phyloP scores from a whole-genome alignment of 1,139 yeast genomes.

The Scheffersomyces titani region DNA sequence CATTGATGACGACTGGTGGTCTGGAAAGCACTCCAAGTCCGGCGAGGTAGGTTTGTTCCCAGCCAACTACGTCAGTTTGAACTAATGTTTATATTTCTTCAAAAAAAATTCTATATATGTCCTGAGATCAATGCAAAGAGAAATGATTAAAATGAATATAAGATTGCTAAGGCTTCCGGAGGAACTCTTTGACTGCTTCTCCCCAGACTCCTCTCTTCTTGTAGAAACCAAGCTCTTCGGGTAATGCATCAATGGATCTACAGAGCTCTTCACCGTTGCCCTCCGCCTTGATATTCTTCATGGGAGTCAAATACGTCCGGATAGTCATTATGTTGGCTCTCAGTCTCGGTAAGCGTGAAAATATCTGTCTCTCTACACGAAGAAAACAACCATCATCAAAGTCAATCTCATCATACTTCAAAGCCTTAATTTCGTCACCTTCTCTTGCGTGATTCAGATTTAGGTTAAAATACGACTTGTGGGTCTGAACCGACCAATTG shows the following conservation, averaged over 20 bases:
- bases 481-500: conserved; percentile 47
- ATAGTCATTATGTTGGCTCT: conserved; percentile 43
- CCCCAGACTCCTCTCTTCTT: conserved; percentile 69
- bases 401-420: conserved; percentile 32
- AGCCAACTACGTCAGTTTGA: conserved; percentile 70
- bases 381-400: conserved; percentile 38
- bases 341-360: conserved; percentile 40
- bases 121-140: not conserved
- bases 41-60: conserved; percentile 91
- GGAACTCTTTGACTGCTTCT: conserved; percentile 53
- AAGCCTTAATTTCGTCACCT: conserved; percentile 26
- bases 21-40: conserved; percentile 62
- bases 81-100: conserved; percentile 16
- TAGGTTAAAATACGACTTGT: conserved; percentile 26
- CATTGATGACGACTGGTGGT: conserved; percentile 97
- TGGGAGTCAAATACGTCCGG: conserved; percentile 43
- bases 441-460: conserved; percentile 34
- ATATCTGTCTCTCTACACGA: conserved; percentile 43
- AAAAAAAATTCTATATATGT: not conserved
- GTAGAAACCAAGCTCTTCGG: conserved; percentile 58
- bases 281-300: conserved; percentile 34
- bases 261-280: conserved; percentile 46
- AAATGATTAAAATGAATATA: not conserved
- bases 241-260: conserved; percentile 61
- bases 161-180: conserved; percentile 13